Percentiles rank a stretch among this genome's conserved stretches.
Evolutionary conservation across 2,329 filamentous ascomycete genomes (phyloP).

Genomic region (Fusarium virguliforme): DNA sequence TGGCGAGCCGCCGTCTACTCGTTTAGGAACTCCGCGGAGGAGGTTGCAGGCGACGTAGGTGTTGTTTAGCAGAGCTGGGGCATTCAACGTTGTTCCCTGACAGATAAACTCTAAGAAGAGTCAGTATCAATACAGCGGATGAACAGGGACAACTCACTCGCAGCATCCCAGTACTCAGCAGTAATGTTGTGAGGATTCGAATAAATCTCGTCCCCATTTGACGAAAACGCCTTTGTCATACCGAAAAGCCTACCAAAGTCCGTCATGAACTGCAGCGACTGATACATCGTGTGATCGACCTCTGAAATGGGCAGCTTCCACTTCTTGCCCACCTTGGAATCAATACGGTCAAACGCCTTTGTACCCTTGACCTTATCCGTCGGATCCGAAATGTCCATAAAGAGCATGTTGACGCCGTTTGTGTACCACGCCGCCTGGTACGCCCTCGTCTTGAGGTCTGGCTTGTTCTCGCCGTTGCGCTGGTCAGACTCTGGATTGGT

Average conservation of each 20-base stretch:
- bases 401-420: slow-evolving; percentile 59
- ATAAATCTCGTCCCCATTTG: slow-evolving; percentile 9
- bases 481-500: slow-evolving; percentile 54
- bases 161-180: slow-evolving; percentile 1
- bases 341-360: slow-evolving; percentile 30
- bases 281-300: slow-evolving; percentile 17
- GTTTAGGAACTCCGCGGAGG: slow-evolving; percentile 58
- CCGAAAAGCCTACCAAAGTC: slow-evolving; percentile 27
- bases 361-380: slow-evolving; percentile 22
- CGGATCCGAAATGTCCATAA: slow-evolving; percentile 58
- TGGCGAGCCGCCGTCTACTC: slow-evolving; percentile 54
- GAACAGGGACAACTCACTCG: slow-evolving; percentile 16
- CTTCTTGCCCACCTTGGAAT: slow-evolving; percentile 25
- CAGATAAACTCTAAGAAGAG: background rate
- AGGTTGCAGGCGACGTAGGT: slow-evolving; percentile 45
- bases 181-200: slow-evolving; percentile 29
- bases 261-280: slow-evolving; percentile 22
- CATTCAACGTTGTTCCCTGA: slow-evolving; percentile 21
- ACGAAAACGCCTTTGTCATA: background rate
- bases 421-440: slow-evolving; percentile 62
- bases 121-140: background rate
- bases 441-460: slow-evolving; percentile 58
- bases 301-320: slow-evolving; percentile 34
- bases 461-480: slow-evolving; percentile 54
- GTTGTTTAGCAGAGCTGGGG: slow-evolving; percentile 27